Evolutionary conservation across 345 rosid species (phyloP), one percentile per base, ranked within the genome.

Genomic region (Pistacia vera): DNA sequence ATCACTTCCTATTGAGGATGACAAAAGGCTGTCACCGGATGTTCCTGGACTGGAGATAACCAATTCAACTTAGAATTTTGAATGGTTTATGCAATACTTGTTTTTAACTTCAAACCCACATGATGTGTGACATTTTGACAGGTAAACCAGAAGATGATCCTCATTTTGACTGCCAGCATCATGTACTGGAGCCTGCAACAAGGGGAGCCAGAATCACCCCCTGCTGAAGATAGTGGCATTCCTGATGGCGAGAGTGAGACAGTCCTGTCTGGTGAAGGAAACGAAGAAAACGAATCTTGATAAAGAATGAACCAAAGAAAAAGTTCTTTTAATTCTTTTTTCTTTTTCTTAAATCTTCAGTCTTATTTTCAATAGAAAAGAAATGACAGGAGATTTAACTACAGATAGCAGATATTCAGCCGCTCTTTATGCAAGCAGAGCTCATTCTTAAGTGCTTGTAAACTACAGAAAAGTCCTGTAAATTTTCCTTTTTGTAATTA

Each of bases 71-170:
- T 70, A 9, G 28, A 3, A 68, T 63, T 35, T 17, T 25, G 9
- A 25, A 36, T 56, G 11, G 20, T 52, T 33, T 57, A 36, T 3
- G 4, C 18, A 49, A 38, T 35, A 46, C 46, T 55, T 36, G 35
- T 22, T 44, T 35, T 4, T 49, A 54, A 56, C 70, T 14, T 54
- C 57, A 51, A 66, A 70, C 18, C 59, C 44, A 10, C 7, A 30
- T 63, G 36, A 0, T 4, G 46, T 52, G 55, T 44, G 5, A 54
- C 28, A 56, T 38, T 35, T 56, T 77, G 79, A 73, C 90, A 95
- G 98, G 98, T 92, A 69, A 96, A 93, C 90, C 97, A 85, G 87
- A 96, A 96, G 89, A 96, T 96, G 98, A 91, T 93, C 78, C 98
- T 96, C 49, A 91, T 84, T 49, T 81, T 93, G 85, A 81, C 97